phyloP scores from a whole-genome alignment of 805 yeast genomes.

The Cyberlindnera sargentensis region DNA sequence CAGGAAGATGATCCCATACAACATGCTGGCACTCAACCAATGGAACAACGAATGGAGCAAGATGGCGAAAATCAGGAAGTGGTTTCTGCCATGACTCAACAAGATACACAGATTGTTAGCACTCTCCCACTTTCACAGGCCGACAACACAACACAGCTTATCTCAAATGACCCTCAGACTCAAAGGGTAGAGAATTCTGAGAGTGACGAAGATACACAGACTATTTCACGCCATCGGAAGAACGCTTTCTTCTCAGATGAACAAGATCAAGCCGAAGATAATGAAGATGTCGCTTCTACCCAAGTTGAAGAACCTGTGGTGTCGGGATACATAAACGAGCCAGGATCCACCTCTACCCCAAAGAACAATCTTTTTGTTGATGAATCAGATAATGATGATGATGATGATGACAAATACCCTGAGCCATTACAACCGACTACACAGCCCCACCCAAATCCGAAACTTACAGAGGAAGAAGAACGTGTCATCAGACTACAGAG shows the following conservation, averaged over 20 bases:
- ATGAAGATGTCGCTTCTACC: neutral
- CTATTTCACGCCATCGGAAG: neutral
- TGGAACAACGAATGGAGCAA: neutral
- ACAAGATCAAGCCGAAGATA: constrained; percentile 1
- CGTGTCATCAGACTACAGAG: constrained; percentile 7
- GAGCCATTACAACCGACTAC: neutral
- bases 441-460: neutral
- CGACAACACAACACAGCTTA: too few relatives aligned
- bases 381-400: constrained; percentile 15
- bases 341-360: neutral
- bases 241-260: constrained; percentile 1
- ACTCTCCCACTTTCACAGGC: too few relatives aligned
- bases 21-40: neutral
- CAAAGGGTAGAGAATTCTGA: neutral
- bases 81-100: too few relatives aligned
- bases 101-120: too few relatives aligned
- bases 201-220: neutral
- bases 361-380: constrained; percentile 8
- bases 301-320: neutral
- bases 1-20: neutral
- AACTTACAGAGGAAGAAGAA: constrained; percentile 1
- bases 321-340: neutral
- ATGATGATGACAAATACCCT: neutral
- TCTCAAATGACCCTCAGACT: neutral
- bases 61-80: too few relatives aligned